Evolutionary conservation across 768 basidiomycete species (phyloP), one percentile per base, ranked within the genome.

Genomic region (Fistulinella prunicolor): DNA sequence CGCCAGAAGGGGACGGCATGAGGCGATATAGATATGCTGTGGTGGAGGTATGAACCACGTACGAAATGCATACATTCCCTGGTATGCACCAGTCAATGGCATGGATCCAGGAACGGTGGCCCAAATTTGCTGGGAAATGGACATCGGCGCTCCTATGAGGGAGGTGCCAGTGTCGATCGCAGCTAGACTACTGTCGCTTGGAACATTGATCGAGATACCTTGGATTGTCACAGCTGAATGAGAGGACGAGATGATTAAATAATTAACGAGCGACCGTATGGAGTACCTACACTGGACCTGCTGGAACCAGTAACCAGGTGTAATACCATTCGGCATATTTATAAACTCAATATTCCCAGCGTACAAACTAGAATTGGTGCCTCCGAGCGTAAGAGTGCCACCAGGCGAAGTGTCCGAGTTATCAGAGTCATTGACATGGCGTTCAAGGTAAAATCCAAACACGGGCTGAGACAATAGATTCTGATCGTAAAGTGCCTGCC

Each of bases 121-220:
- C 73, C 82, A 96, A 44, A 96, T 75, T 12, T 71, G 69, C 20
- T 65, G 50, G 8, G 89, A 83, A 41, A 81, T 81, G 0, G 56
- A 66, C 0, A 78, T 64, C 0, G 94, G 93, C 0, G 83, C 94
- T 24, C 89, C 92, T 51, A 98, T 86, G 45, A 96, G 77, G 6
- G 91, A 94, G 0, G 94, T 95, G 24, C 92, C 93, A 2, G 92
- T 94, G 60, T 95, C 93, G 51, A 97, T 94, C 4, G 89, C 93
- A 21, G 84, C 76, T 10, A 83, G 60, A 0, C 64, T 37, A 35
- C 44, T 47, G 10, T 76, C 77, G 0, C 71, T 64, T 3, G 76
- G 51, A 16, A 85, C 61, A 1, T 55, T 37, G 16, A 86, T 63
- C 0, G 61, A 49, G 3, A 72, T 64, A 2, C 82, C 81, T 51